A percentile compares a stretch with the other conserved stretches of the same genome.
Conservation (phyloP, 2,329 filamentous ascomycete species). For the Exophiala aquamarina region DNA sequence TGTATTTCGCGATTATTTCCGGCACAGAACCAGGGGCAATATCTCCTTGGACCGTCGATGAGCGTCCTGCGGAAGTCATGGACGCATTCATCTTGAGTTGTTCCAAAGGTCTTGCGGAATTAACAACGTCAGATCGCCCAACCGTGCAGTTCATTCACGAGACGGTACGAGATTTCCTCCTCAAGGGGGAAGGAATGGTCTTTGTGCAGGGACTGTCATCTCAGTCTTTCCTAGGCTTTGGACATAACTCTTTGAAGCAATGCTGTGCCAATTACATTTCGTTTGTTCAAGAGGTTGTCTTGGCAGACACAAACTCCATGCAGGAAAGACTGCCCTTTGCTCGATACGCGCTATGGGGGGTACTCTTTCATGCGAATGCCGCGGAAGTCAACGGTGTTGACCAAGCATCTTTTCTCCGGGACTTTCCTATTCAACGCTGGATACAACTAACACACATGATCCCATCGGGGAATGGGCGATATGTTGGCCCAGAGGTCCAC, state of each 20-base stretch:
- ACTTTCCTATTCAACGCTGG: conserved; percentile 34
- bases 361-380: conserved; percentile 32
- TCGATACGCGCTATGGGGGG: conserved; percentile 29
- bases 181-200: conserved; percentile 36
- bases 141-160: conserved; percentile 50
- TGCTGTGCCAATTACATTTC: conserved; percentile 45
- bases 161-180: conserved; percentile 42
- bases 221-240: conserved; percentile 33
- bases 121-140: conserved; percentile 18
- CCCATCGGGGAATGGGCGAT: conserved; percentile 31
- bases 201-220: conserved; percentile 32
- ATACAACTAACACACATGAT: conserved; percentile 34
- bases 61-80: conserved; percentile 27
- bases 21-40: conserved; percentile 28
- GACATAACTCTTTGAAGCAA: conserved; percentile 46
- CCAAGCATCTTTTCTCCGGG: conserved; percentile 26
- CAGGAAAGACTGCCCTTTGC: conserved; percentile 44
- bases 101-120: conserved; percentile 51
- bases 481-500: conserved; percentile 27
- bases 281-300: conserved; percentile 18
- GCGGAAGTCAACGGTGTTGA: conserved; percentile 15
- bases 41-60: conserved; percentile 26
- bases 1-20: conserved; percentile 46
- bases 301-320: conserved; percentile 24
- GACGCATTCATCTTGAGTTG: conserved; percentile 38